Conservation (phyloP, 371 early-diverging fungal genomes). For the Blakeslea trispora region DNA sequence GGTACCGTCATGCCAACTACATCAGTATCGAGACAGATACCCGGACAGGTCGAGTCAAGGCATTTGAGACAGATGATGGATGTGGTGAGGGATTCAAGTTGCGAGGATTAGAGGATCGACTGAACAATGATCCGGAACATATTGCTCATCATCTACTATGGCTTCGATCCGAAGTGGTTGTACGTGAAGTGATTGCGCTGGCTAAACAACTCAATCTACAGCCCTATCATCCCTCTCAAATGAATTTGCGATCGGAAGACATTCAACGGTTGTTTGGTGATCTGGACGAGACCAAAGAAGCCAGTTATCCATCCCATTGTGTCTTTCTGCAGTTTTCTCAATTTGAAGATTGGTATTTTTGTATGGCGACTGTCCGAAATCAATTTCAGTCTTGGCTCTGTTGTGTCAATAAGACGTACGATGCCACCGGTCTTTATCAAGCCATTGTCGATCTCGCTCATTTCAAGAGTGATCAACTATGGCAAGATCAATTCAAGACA, state of each 20-base stretch:
- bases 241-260: constrained; percentile 47
- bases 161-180: constrained; percentile 51
- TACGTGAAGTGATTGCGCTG: constrained; percentile 50
- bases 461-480: constrained; percentile 40
- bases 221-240: constrained; percentile 47
- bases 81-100: constrained; percentile 53
- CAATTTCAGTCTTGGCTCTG: constrained; percentile 49
- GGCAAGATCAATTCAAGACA: constrained; percentile 38
- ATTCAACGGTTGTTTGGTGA: constrained; percentile 44
- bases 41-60: constrained; percentile 57
- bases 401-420: constrained; percentile 42
- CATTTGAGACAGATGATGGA: constrained; percentile 51
- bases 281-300: neutral
- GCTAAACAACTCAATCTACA: constrained; percentile 51
- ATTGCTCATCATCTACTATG: constrained; percentile 44
- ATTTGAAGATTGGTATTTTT: constrained; percentile 53
- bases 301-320: constrained; percentile 45
- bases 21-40: constrained; percentile 56
- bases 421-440: constrained; percentile 40
- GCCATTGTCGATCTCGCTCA: constrained; percentile 38
- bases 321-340: constrained; percentile 52
- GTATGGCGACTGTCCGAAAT: constrained; percentile 43
- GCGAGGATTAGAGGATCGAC: constrained; percentile 38
- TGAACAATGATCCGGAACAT: constrained; percentile 45
- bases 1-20: constrained; percentile 56